Conservation (phyloP, 352 stramenopile genomes). For the Lagenidium sp. region DNA sequence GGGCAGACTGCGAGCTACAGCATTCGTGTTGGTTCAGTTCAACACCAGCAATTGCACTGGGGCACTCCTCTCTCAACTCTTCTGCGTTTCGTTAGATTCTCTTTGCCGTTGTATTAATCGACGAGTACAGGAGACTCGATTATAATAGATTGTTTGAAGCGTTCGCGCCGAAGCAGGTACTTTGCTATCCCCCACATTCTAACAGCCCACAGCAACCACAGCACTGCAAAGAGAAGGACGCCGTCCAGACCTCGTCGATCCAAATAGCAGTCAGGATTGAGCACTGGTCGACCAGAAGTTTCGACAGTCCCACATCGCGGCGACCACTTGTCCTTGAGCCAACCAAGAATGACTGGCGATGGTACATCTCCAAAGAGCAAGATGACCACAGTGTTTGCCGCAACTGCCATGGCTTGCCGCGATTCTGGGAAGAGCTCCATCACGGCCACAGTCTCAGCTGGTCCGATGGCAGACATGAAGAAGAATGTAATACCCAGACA, state of each 20-base stretch:
- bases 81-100: too few relatives aligned
- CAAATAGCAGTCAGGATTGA: conserved; percentile 39
- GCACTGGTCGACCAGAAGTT: conserved; percentile 21
- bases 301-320: conserved; percentile 61
- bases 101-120: too few relatives aligned
- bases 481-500: conserved; percentile 41
- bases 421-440: conserved; percentile 71
- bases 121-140: too few relatives aligned
- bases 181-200: conserved; percentile 27
- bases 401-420: conserved; percentile 70
- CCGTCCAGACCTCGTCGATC: conserved; percentile 36
- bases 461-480: conserved; percentile 43
- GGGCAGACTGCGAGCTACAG: too few relatives aligned
- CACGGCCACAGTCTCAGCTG: conserved; percentile 53
- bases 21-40: too few relatives aligned
- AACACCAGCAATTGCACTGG: too few relatives aligned
- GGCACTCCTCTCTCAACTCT: too few relatives aligned
- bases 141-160: too few relatives aligned
- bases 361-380: conserved; percentile 89
- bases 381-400: conserved; percentile 72
- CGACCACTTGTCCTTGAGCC: conserved; percentile 78
- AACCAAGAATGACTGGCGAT: conserved; percentile 77
- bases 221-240: conserved; percentile 38
- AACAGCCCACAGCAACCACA: conserved; percentile 57
- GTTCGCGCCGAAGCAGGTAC: conserved; percentile 7